Base-by-base conservation (phyloP, 352 stramenopile genomes). In the Halophytophthora polymorphica region DNA sequence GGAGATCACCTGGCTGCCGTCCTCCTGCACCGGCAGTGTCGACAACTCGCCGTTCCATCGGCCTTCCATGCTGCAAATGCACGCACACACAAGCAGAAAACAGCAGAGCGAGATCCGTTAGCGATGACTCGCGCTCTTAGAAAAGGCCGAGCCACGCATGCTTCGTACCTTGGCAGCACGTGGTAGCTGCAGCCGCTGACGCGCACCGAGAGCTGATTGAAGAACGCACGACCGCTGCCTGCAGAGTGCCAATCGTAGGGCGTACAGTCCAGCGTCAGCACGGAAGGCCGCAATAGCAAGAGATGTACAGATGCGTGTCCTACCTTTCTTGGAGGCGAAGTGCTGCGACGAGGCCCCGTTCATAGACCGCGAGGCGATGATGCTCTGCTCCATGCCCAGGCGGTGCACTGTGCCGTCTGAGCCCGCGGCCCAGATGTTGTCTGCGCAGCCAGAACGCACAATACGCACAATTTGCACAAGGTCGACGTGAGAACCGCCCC, bases 1-100 rank as follows among this genome's bases (percentile, higher is more conserved):
- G n/a, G 85, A 93, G 65, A 81, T 93, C 62, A 95, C 85, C 58
- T 93, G 83, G 38, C 66, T 90, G 25, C 83, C 85, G 41, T 95
- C 84, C 0, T 93, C 83, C 29, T 83, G 60, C n/a, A 54, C 46
- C 2, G 85, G 85, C n/a, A 93, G 69, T 2, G 77, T 83, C 13
- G 77, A 63, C 10, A 90, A 61, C 38, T 95, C 85, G 38, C 85
- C 85, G 42, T 95, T 95, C 85, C 85, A 95, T 14, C 85, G 78
- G 4, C 85, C 85, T 61, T 95, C 85, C 62, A 93, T 84, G 45
- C 77, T 90, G 23, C 10, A 49, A 25, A 29, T 38, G 17, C 6
- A 5, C 17, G 18, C 6, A 17, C 6, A 1, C 14, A 25, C 10
- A 40, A 23, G n/a, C n/a, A n/a, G n/a, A n/a, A n/a, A n/a, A n/a